Evolutionary conservation across 2,329 filamentous ascomycete genomes (phyloP).

Genomic region (Aspergillus fumigatiaffinis): DNA sequence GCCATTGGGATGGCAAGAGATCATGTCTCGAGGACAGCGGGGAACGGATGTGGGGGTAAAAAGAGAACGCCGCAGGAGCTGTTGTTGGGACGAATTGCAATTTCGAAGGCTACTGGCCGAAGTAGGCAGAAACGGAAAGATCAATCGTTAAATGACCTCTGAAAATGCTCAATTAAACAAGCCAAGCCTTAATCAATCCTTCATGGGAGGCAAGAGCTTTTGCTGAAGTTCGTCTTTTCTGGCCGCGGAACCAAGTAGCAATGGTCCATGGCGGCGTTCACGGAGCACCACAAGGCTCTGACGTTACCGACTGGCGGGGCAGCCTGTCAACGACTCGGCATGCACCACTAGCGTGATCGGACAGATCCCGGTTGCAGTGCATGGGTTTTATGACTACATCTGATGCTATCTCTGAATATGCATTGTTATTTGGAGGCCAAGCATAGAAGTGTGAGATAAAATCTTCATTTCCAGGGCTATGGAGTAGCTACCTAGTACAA

Average conservation of each 20-base stretch:
- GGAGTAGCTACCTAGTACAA: neutral
- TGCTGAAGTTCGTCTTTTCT: neutral
- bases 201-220: neutral
- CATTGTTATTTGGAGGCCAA: neutral
- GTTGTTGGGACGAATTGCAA: neutral
- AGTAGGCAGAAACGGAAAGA: neutral
- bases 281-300: neutral
- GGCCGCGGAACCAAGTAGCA: neutral
- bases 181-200: neutral
- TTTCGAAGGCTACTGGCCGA: neutral
- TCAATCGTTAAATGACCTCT: neutral
- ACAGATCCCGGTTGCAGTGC: neutral
- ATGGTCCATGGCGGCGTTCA: neutral
- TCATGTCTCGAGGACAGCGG: conserved; percentile 28
- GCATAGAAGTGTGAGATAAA: neutral
- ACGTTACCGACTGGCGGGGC: conserved; percentile 4
- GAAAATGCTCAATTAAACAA: neutral
- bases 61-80: conserved; percentile 16
- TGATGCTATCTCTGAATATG: neutral
- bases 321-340: neutral
- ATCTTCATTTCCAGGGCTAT: neutral
- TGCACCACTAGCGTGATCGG: neutral
- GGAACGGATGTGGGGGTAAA: conserved; percentile 3
- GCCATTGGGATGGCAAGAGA: conserved; percentile 35
- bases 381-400: neutral